Evolutionary conservation across 768 basidiomycete species (phyloP).

Genomic region (Lactarius hengduanensis): DNA sequence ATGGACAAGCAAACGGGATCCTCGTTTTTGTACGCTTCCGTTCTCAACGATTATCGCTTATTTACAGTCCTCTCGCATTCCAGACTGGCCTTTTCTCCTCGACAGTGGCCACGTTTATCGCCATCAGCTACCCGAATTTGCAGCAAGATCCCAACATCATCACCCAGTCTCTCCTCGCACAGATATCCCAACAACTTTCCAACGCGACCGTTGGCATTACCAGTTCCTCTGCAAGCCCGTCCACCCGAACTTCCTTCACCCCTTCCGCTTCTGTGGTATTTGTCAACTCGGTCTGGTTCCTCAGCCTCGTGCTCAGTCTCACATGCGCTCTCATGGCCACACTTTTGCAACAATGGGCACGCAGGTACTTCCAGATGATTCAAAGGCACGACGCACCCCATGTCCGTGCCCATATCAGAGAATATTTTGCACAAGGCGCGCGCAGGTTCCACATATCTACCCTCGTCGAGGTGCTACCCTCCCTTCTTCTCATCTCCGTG

Average conservation of each 20-base stretch:
- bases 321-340: constrained; percentile 13
- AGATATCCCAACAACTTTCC: too few species aligned
- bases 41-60: too few species aligned
- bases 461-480: constrained; percentile 10
- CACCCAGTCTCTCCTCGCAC: too few species aligned
- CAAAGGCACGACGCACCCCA: constrained; percentile 11
- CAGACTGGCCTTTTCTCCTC: too few species aligned
- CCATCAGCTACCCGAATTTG: too few species aligned
- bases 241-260: background rate
- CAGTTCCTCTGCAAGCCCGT: background rate
- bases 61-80: too few species aligned
- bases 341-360: constrained; percentile 13
- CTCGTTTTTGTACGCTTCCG: too few species aligned
- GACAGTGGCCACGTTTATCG: too few species aligned
- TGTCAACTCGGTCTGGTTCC: constrained; percentile 16
- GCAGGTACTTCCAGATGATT: constrained; percentile 3
- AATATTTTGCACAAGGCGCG: constrained; percentile 8
- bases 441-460: background rate
- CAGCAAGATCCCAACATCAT: too few species aligned
- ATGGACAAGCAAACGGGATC: too few species aligned
- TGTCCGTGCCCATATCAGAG: constrained; percentile 7
- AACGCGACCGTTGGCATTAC: too few species aligned
- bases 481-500: constrained; percentile 8
- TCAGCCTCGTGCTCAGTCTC: constrained; percentile 15
- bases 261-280: background rate